Conservation (phyloP, 345 rosid genomes). For the Corchorus olitorius region DNA sequence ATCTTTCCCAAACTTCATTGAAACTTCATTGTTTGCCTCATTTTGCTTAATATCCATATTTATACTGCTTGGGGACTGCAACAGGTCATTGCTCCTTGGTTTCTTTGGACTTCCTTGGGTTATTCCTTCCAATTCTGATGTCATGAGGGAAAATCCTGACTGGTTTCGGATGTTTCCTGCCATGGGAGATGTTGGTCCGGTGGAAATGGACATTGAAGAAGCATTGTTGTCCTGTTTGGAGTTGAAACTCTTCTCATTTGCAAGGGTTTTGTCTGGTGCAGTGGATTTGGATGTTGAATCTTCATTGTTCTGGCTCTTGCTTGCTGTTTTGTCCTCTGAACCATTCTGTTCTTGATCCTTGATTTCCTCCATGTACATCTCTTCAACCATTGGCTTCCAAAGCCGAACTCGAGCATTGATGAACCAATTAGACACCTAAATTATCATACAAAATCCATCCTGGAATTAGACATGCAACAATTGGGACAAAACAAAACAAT, state of each 20-base stretch:
- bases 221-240: slow-evolving; percentile 39
- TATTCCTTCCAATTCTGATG: slow-evolving; percentile 77
- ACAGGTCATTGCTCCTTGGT: slow-evolving; percentile 52
- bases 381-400: slow-evolving; percentile 99
- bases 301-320: slow-evolving; percentile 61
- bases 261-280: slow-evolving; percentile 48
- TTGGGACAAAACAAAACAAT: neutral
- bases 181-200: slow-evolving; percentile 47
- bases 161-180: slow-evolving; percentile 49
- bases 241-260: slow-evolving; percentile 36
- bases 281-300: slow-evolving; percentile 64
- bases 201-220: slow-evolving; percentile 49
- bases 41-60: slow-evolving; percentile 51
- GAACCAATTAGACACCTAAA: slow-evolving; percentile 97
- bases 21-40: slow-evolving; percentile 43
- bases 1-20: slow-evolving; percentile 69
- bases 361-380: slow-evolving; percentile 88
- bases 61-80: slow-evolving; percentile 49
- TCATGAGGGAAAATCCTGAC: slow-evolving; percentile 54
- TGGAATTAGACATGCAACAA: neutral
- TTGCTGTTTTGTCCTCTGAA: slow-evolving; percentile 58
- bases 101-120: slow-evolving; percentile 83
- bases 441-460: neutral
- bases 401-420: slow-evolving; percentile 98
- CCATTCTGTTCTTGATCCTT: slow-evolving; percentile 71